Percentiles rank a stretch among this genome's conserved stretches.
Evolutionary conservation across 2,329 filamentous ascomycete species (phyloP).

Genomic region (Cytospora mali): DNA sequence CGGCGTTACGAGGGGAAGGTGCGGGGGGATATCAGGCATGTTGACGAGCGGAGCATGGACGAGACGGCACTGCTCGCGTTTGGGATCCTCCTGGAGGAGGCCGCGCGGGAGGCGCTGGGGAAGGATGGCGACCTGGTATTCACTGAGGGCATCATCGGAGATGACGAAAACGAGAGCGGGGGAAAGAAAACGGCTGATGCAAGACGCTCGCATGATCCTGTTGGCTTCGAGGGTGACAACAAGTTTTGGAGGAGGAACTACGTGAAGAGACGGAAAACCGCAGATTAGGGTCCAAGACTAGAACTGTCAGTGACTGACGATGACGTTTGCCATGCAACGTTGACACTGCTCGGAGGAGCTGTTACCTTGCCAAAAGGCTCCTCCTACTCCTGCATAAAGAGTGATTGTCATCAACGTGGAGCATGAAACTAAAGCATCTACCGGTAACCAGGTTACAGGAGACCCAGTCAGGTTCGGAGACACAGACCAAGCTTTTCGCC

Average conservation of each 20-base stretch:
- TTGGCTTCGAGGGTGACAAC: slow-evolving; percentile 28
- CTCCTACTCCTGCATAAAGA: neutral
- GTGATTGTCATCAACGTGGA: neutral
- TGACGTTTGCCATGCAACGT: neutral
- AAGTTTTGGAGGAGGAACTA: slow-evolving; percentile 30
- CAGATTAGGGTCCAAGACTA: slow-evolving; percentile 17
- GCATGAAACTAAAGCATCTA: neutral
- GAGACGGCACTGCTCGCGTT: slow-evolving; percentile 77
- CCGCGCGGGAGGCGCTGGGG: slow-evolving; percentile 62
- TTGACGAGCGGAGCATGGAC: slow-evolving; percentile 68
- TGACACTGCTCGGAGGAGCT: neutral
- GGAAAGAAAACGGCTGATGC: slow-evolving; percentile 9
- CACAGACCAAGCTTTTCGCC: neutral
- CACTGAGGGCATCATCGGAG: slow-evolving; percentile 56
- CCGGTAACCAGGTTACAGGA: neutral
- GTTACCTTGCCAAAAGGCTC: neutral
- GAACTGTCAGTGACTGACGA: neutral
- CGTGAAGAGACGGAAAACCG: slow-evolving; percentile 40
- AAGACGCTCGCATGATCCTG: slow-evolving; percentile 16
- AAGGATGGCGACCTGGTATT: slow-evolving; percentile 71
- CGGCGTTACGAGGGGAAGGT: slow-evolving; percentile 17
- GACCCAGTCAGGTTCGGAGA: neutral
- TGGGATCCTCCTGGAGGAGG: slow-evolving; percentile 75
- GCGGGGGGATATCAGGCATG: slow-evolving; percentile 31
- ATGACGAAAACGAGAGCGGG: slow-evolving; percentile 17